Evolutionary conservation across 805 yeast species (phyloP).

Genomic region (Tetrapisispora namnaoensis): DNA sequence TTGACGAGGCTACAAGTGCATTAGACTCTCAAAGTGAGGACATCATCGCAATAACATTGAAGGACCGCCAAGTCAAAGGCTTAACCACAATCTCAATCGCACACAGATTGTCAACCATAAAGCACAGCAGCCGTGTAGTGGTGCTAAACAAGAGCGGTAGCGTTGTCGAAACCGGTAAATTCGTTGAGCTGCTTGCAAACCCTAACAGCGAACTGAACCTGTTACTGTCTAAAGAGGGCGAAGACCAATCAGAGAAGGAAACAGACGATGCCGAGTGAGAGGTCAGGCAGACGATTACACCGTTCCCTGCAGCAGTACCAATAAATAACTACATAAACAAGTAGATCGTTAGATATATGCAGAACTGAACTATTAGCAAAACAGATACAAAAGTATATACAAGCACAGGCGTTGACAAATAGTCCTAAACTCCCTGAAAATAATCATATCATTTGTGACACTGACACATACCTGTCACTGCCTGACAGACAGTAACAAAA

Average conservation of each 20-base stretch:
- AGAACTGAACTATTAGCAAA: no score
- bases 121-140: conserved; percentile 68
- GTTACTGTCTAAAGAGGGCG: conserved; percentile 28
- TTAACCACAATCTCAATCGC: conserved; percentile 83
- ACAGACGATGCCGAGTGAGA: background rate
- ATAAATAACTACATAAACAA: no score
- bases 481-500: no score
- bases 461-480: no score
- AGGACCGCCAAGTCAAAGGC: conserved; percentile 43
- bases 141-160: conserved; percentile 67
- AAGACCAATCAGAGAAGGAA: background rate
- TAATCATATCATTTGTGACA: no score
- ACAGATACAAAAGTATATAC: no score
- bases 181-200: conserved; percentile 38
- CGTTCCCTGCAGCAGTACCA: no score
- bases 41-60: conserved; percentile 66
- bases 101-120: conserved; percentile 81
- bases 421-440: no score
- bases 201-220: conserved; percentile 29
- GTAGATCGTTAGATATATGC: no score
- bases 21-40: conserved; percentile 83
- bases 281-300: no score
- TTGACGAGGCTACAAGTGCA: conserved; percentile 95
- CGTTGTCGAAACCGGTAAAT: conserved; percentile 65
- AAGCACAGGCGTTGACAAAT: no score